Conservation (phyloP, 768 basidiomycete species). For the Fibroporia radiculosa region DNA sequence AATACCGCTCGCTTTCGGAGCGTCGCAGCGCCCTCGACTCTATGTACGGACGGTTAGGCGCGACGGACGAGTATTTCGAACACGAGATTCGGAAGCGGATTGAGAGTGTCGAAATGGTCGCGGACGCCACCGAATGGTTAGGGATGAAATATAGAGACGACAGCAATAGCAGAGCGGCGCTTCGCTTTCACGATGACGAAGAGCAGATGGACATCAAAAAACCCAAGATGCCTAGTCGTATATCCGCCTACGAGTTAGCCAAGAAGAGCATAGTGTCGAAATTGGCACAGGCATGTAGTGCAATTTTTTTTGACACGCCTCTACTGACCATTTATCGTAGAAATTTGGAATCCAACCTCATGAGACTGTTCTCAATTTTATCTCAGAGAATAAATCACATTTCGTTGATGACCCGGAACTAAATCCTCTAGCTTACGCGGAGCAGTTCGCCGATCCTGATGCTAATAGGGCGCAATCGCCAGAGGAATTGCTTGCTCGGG, state of each 20-base stretch:
- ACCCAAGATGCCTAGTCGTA: constrained; percentile 75
- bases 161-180: constrained; percentile 42
- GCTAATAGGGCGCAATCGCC: constrained; percentile 46
- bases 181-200: constrained; percentile 69
- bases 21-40: constrained; percentile 54
- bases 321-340: constrained; percentile 29
- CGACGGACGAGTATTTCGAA: constrained; percentile 71
- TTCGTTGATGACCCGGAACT: constrained; percentile 79
- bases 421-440: constrained; percentile 73
- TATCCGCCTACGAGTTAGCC: constrained; percentile 76
- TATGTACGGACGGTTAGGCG: constrained; percentile 61
- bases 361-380: constrained; percentile 81
- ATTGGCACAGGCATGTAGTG: constrained; percentile 65
- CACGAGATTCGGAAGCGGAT: constrained; percentile 57
- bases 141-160: constrained; percentile 74
- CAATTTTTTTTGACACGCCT: background rate
- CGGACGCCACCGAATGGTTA: constrained; percentile 90
- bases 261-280: constrained; percentile 73
- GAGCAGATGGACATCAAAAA: constrained; percentile 42
- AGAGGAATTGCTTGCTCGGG: constrained; percentile 64
- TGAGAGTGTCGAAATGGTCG: constrained; percentile 81
- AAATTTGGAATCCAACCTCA: constrained; percentile 79
- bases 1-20: constrained; percentile 80
- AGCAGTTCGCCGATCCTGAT: constrained; percentile 76
- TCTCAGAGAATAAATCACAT: constrained; percentile 48